Conservation (phyloP, 2,329 filamentous ascomycete species). For the Chalara sp. region DNA sequence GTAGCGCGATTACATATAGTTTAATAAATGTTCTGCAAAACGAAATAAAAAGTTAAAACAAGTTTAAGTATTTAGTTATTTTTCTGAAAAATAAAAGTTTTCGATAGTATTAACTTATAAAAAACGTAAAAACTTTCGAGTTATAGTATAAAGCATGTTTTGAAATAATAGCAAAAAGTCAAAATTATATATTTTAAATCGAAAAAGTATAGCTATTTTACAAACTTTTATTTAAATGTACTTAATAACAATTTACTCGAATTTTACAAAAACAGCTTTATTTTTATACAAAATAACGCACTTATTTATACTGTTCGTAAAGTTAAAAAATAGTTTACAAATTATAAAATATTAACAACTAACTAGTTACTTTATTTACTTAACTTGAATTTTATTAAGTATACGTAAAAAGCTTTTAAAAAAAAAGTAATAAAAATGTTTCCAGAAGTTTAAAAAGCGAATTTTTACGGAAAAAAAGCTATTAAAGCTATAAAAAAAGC, state of each 20-base stretch:
- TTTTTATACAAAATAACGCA: not conserved
- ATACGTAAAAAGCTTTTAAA: no score
- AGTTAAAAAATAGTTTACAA: not conserved
- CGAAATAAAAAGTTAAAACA: not conserved
- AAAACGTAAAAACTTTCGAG: not conserved
- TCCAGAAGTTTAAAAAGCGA: not conserved
- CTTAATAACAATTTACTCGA: not conserved
- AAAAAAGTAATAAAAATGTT: no score
- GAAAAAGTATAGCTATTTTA: not conserved
- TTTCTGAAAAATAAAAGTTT: not conserved
- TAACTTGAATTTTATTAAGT: no score
- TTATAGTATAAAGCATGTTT: not conserved
- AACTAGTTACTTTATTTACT: not conserved
- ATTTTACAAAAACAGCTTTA: not conserved
- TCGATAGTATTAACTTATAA: not conserved
- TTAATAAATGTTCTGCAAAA: not conserved
- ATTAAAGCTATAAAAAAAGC: not conserved
- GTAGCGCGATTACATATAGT: not conserved
- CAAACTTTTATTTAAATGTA: not conserved
- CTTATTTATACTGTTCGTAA: not conserved
- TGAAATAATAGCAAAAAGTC: not conserved
- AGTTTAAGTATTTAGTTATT: not conserved
- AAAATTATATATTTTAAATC: not conserved
- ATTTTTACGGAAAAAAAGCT: not conserved
- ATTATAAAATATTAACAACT: not conserved